Base-by-base conservation (phyloP, 768 basidiomycete species). In the Sarcomyxa edulis region DNA sequence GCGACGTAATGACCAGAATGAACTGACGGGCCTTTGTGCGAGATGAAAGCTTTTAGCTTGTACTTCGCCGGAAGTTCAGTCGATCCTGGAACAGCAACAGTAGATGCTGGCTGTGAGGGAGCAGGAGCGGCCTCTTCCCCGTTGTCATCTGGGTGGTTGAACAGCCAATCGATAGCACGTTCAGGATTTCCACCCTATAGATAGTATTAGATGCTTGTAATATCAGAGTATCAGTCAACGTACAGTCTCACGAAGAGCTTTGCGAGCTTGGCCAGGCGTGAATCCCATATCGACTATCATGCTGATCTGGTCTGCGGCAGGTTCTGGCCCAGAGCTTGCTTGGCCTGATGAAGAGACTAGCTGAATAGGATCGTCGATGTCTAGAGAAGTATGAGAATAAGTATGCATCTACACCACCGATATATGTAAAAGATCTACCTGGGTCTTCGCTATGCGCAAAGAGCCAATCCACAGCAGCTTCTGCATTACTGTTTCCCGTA, bases 1-100 rank as follows among this genome's bases (percentile, higher is more conserved):
- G 88, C 88, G 9, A 94, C 89, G 51, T 96, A 95, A 50, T 92
- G 94, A 1, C 85, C 94, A 0, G 91, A 95, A 54, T 97, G 95
- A 18, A 94, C 91, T 1, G 89, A 93, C 0, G 89, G 87, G 0
- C 95, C 94, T 53, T 96, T 98, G 68, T 99, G 95, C 35, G 93
- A 96, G 52, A 99, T 81, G 66, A 98, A 99, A 7, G 89, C 92
- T 54, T 92, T 87, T 20, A 99, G 74, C 20, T 68, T 65, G 64
- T 90, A 99, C 10, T 64, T 62, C 5, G 82, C 91, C 1, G 94
- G 94, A 0, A 91, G 68, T 2, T 52, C 49, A 3, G 65, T 62
- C 20, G 77, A 72, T 15, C 90, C 89, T 1, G 59, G 58, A 0
- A 64, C 40, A 1, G 50, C 23, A 7, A 62, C 24, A 1, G 50